phyloP scores from a whole-genome alignment of 2,329 filamentous ascomycete species.

The Aspergillus felis region DNA sequence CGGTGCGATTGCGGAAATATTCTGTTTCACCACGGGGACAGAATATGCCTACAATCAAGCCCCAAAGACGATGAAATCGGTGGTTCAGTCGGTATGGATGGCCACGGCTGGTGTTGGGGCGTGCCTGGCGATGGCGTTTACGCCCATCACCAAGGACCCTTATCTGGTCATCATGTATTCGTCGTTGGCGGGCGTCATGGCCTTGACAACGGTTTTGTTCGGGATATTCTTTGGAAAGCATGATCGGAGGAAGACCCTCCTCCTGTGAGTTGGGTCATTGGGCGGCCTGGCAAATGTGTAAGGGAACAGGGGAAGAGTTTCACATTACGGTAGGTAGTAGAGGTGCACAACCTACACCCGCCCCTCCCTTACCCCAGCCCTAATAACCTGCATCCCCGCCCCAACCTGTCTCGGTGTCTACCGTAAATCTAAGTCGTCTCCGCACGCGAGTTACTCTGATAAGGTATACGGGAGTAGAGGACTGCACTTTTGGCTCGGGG shows the following conservation, averaged over 20 bases:
- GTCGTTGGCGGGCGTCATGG: neutral
- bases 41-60: constrained; percentile 68
- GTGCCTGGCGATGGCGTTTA: neutral
- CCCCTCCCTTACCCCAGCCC: constrained; percentile 10
- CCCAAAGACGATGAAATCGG: constrained; percentile 31
- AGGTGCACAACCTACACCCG: constrained; percentile 4
- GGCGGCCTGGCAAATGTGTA: too few relatives aligned
- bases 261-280: too few relatives aligned
- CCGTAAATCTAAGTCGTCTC: neutral
- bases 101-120: neutral
- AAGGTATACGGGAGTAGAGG: neutral
- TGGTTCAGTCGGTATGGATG: neutral
- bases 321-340: too few relatives aligned
- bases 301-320: too few relatives aligned
- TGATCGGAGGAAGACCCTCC: too few relatives aligned
- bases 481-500: constrained; percentile 17
- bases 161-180: neutral
- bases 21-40: constrained; percentile 59
- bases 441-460: neutral
- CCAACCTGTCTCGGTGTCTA: constrained; percentile 24
- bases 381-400: constrained; percentile 21
- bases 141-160: neutral
- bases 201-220: neutral
- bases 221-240: neutral
- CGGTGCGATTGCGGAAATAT: constrained; percentile 45